phyloP scores from a whole-genome alignment of 1,139 yeast species.

The Debaryomyces fabryi region DNA sequence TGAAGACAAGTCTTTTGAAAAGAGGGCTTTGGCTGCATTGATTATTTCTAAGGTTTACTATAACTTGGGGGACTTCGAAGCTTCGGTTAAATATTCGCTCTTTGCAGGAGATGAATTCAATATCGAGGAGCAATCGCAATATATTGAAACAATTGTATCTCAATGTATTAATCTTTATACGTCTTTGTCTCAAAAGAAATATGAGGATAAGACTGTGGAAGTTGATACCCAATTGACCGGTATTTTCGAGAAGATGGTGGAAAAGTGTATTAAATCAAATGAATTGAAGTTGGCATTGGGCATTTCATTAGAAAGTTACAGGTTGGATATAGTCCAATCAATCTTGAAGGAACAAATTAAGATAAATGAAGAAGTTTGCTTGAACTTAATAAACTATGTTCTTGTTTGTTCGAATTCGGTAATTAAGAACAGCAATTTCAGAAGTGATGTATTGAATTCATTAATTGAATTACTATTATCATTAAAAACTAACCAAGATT shows the following conservation, averaged over 20 bases:
- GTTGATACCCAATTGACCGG: conserved; percentile 66
- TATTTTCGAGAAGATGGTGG: conserved; percentile 85
- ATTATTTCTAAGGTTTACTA: conserved; percentile 94
- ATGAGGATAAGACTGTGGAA: conserved; percentile 37
- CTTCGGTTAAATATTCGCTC: conserved; percentile 86
- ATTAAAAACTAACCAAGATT: conserved; percentile 72
- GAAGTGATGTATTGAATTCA: conserved; percentile 61
- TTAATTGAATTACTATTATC: conserved; percentile 63
- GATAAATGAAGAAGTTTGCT: conserved; percentile 46
- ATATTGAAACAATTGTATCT: conserved; percentile 89
- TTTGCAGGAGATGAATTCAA: conserved; percentile 83
- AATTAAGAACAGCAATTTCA: conserved; percentile 60
- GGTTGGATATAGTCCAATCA: conserved; percentile 76
- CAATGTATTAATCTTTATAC: conserved; percentile 88
- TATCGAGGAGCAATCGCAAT: conserved; percentile 76
- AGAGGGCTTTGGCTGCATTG: conserved; percentile 84
- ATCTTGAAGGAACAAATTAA: conserved; percentile 55
- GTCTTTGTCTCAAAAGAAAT: conserved; percentile 58
- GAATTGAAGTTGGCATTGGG: conserved; percentile 88
- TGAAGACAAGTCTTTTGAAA: conserved; percentile 79
- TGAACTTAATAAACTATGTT: conserved; percentile 70
- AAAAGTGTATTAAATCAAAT: conserved; percentile 69
- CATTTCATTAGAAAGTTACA: conserved; percentile 82
- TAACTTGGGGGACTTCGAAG: conserved; percentile 90
- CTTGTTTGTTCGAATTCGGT: conserved; percentile 74